These are phyloP conservation scores for Diaporthe humulicola DNA, from an alignment of 2,329 filamentous ascomycete species.

Conservation along the genomic window DNA sequence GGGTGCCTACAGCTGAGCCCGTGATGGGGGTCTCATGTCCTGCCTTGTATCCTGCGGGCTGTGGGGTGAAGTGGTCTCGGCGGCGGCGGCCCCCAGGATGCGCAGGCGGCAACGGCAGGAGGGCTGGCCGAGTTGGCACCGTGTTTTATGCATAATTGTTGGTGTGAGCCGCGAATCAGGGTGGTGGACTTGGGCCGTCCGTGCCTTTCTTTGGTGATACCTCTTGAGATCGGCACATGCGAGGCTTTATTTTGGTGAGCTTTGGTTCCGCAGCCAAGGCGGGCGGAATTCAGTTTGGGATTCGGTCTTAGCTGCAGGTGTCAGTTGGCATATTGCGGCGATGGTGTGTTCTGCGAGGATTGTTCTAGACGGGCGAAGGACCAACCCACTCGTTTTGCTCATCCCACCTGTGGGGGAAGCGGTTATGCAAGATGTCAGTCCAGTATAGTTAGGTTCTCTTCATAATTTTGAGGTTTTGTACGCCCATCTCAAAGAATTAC, in stretches of 20 bases:
- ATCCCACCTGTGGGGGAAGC: neutral
- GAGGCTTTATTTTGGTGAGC: neutral
- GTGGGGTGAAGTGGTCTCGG: neutral
- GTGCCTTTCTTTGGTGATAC: neutral
- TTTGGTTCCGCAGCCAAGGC: conserved; percentile 8
- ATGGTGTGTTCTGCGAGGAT: neutral
- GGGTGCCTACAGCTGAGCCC: conserved; percentile 9
- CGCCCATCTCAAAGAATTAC: neutral
- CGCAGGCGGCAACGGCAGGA: conserved; percentile 17
- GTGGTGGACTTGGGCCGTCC: neutral
- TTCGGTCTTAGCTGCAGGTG: conserved; percentile 19
- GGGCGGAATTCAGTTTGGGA: neutral
- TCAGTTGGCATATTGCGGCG: conserved; percentile 13
- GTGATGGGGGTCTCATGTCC: conserved; percentile 30
- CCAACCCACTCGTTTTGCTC: neutral
- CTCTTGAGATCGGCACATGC: conserved; percentile 15
- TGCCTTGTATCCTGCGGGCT: conserved; percentile 28
- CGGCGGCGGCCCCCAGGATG: conserved; percentile 6
- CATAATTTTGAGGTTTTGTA: neutral
- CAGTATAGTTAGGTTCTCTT: neutral
- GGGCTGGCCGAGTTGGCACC: neutral
- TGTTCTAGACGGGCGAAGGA: neutral
- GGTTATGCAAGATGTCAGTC: neutral
- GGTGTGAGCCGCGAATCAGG: conserved; percentile 7
- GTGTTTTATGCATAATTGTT: conserved; percentile 27